Evolutionary conservation across 2,329 filamentous ascomycete genomes (phyloP).

Genomic region (Neodidymelliopsis sp.): DNA sequence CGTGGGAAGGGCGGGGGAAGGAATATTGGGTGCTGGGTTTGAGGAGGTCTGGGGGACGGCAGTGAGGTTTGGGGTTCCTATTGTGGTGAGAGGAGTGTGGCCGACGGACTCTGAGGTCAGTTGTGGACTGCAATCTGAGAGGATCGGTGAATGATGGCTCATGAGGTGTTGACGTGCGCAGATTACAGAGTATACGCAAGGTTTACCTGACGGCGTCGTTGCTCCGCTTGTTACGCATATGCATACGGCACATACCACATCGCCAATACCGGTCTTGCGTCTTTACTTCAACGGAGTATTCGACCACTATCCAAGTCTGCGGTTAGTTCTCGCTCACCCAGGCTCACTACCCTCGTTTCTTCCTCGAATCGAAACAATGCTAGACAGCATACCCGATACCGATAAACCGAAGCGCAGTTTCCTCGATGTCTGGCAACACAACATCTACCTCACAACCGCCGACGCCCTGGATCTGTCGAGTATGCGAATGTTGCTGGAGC

Average conservation of each 20-base stretch:
- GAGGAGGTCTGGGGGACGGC: constrained; percentile 53
- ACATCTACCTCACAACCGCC: constrained; percentile 66
- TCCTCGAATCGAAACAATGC: constrained; percentile 52
- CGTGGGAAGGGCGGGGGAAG: constrained; percentile 51
- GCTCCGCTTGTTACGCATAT: constrained; percentile 29
- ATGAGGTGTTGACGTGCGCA: constrained; percentile 15
- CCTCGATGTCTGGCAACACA: constrained; percentile 61
- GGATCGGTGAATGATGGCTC: neutral
- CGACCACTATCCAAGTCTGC: constrained; percentile 61
- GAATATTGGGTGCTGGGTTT: constrained; percentile 51
- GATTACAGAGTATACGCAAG: constrained; percentile 23
- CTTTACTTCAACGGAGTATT: constrained; percentile 64
- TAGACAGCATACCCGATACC: constrained; percentile 27
- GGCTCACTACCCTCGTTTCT: constrained; percentile 64
- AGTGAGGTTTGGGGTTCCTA: constrained; percentile 52
- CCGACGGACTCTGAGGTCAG: constrained; percentile 29
- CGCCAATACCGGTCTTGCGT: constrained; percentile 57
- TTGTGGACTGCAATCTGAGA: neutral
- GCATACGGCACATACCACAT: constrained; percentile 60
- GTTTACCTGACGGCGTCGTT: constrained; percentile 19
- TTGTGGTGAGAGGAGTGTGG: constrained; percentile 32
- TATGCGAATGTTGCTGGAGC: constrained; percentile 55
- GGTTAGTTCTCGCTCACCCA: constrained; percentile 63
- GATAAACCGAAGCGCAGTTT: constrained; percentile 47
- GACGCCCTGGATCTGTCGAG: constrained; percentile 60